These are phyloP conservation scores for Knoxdaviesia capensis DNA, from an alignment of 2,329 filamentous ascomycete species.

Conservation along the genomic window DNA sequence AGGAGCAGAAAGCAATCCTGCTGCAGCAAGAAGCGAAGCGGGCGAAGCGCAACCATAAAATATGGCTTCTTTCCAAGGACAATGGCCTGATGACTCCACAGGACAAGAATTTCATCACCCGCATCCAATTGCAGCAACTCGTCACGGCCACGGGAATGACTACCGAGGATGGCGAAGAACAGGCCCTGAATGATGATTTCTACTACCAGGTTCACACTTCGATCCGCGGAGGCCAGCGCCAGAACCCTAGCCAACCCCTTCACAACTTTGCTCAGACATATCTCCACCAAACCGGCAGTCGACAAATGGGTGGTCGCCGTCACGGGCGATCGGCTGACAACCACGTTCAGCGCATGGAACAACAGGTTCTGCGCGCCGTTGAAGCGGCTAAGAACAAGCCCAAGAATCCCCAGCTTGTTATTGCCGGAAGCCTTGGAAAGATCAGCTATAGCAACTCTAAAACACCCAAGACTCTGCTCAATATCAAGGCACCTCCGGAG, in stretches of 20 bases:
- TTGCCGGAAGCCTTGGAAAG: constrained; percentile 90
- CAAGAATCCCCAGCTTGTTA: constrained; percentile 92
- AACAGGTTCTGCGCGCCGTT: constrained; percentile 91
- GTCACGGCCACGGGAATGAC: constrained; percentile 81
- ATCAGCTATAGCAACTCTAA: constrained; percentile 99
- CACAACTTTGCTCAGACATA: constrained; percentile 98
- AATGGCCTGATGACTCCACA: constrained; percentile 98
- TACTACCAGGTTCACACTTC: constrained; percentile 97
- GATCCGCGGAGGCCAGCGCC: constrained; percentile 73
- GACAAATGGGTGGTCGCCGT: constrained; percentile 53
- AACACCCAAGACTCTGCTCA: constrained; percentile 83
- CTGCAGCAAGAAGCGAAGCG: constrained; percentile 83
- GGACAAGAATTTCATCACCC: constrained; percentile 98
- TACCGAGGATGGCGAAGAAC: constrained; percentile 59
- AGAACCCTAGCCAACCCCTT: constrained; percentile 80
- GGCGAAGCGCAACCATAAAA: constrained; percentile 96
- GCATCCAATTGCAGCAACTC: constrained; percentile 91
- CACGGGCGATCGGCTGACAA: constrained; percentile 77
- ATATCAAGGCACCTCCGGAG: constrained; percentile 32
- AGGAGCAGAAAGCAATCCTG: constrained; percentile 68
- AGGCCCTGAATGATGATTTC: constrained; percentile 77
- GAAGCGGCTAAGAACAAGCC: constrained; percentile 94
- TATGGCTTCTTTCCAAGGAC: constrained; percentile 77
- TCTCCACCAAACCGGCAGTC: constrained; percentile 79
- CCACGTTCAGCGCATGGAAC: constrained; percentile 97